Evolutionary conservation across 192 early-diverging fungal species (phyloP), one percentile per base, ranked within the genome.

Genomic region (Umbelopsis vinacea): DNA sequence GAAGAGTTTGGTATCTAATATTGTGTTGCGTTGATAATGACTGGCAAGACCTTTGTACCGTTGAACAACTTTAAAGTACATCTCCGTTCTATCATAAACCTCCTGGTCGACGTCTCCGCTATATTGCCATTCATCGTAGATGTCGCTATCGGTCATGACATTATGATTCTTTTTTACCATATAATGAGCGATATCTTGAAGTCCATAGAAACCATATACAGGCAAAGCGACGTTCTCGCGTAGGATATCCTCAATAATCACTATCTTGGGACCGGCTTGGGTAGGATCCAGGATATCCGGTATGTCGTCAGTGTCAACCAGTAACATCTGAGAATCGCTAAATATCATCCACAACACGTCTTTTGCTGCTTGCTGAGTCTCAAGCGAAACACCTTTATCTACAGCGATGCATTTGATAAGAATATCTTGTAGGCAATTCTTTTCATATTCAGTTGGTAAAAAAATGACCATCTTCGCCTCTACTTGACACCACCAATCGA

Each of bases 201-300:
- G 66, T 3, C 67, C 47, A 23, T 77, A 74, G 38, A 74, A 77
- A 12, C 76, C 76, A 0, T 71, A 66, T 5, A 73, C 76, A 38
- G 50, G 46, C 8, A 77, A 47, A 37, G 76, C 76, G 43, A 77
- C 24, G 60, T 77, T 77, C 24, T 72, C 71, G 15, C 46, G 66
- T 40, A 77, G 37, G 1, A 68, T 17, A 17, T 72, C 9, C 43
- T 77, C 76, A 21, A 77, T 33, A 21, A 73, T n/a, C 6, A 69
- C 46, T 0, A 77, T 22, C 26, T 63, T 63, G 10, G 35, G 57
- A 7, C 57, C 57, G 1, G 57, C 57, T 6, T 17, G 33, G 17
- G 17, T 37, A 17, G 17, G 33, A 37, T 63, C 24, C 7, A 63
- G 12, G 7, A 63, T 63, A 38, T 63, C 57, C 11, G 57, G 57